Evolutionary conservation across 2,329 filamentous ascomycete genomes (phyloP), one percentile per base, ranked within the genome.

Genomic region (Coniochaeta ligniaria): DNA sequence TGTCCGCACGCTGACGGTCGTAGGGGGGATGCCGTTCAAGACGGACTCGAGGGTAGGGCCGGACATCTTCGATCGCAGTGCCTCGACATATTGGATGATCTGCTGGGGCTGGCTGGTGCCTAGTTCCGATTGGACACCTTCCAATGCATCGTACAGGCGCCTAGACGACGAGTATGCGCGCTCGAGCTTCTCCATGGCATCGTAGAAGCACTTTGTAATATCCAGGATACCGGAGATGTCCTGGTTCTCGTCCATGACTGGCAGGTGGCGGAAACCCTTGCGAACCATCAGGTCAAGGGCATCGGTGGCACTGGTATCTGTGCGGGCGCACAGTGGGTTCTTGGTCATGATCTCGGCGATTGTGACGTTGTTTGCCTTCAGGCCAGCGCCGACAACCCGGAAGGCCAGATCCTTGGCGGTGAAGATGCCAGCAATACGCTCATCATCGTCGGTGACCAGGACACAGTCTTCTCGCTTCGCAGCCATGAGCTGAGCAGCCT

Each of bases 271-370:
- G 81, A 99, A 99, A 20, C 95, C 95, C 78, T 98, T 98, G 68
- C 94, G 85, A 61, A 99, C 95, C 95, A 99, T 99, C 61, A 98
- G 83, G 75, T 99, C 94, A 64, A 99, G 80, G 35, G 95, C 95
- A 80, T 99, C 95, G 50, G 95, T 99, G 38, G 95, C 95, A 75
- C 94, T 98, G 36, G 95, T 99, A 73, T 99, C 95, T 61, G 95
- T 99, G 73, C 95, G 88, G 60, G 95, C 95, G 74, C 95, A 99
- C 17, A 99, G 85, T 12, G 95, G 95, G 78, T 99, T 99, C 82
- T 98, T 97, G 73, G 95, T 99, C 95, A 99, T 99, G 75, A 99
- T 99, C 72, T 98, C 93, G 66, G 92, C 90, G 72, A 99, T 97
- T 24, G 92, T 96, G 68, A 98, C 86, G 72, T 88, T 91, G 73